Evolutionary conservation across 1,139 yeast genomes (phyloP), one percentile per base, ranked within the genome.

Genomic region (Pichia cactophila): DNA sequence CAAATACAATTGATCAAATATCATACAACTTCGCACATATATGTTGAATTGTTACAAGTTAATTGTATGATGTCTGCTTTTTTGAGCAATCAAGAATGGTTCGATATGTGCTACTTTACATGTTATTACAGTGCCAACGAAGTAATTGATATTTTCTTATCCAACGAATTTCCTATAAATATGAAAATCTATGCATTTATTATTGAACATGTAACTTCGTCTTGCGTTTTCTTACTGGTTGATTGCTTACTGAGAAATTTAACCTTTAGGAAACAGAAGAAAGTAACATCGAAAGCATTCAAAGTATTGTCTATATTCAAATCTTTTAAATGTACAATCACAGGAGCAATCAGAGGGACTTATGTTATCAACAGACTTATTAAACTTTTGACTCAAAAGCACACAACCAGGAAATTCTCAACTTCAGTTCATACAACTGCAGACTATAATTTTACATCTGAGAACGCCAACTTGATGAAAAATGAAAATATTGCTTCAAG

Each of bases 321-420:
- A 11, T 52, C 62, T 4, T 58, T 57, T 41, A 58, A 50, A 44
- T 54, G 50, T 14, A 50, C 57, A 3, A 54, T 60, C 41, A 56
- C 63, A 33, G 61, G 64, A n/a, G 65, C 66, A 4, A 44, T 57
- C 7, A 52, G 66, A 23, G 66, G 63, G 2, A 41, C 57, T 1
- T 61, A 60, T 44, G 59, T 61, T 33, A 50, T 61, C 8, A 61
- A 59, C 28, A 58, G 55, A 35, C 46, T 62, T 6, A 45, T 56
- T 29, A 44, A 43, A 9, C 50, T 62, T 29, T 41, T 59, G 49
- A 39, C 20, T 14, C 9, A 33, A 16, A 44, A 41, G 29, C 37
- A 26, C 26, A 23, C 17, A 29, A 41, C 23, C 23, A 17, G 7
- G 23, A 26, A 39, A 26, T 17, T 2, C 23, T 31, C 8, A 31